Evolutionary conservation across 2,329 filamentous ascomycete species (phyloP), one percentile per base, ranked within the genome.

Genomic region (Phyllosticta ampelicida): DNA sequence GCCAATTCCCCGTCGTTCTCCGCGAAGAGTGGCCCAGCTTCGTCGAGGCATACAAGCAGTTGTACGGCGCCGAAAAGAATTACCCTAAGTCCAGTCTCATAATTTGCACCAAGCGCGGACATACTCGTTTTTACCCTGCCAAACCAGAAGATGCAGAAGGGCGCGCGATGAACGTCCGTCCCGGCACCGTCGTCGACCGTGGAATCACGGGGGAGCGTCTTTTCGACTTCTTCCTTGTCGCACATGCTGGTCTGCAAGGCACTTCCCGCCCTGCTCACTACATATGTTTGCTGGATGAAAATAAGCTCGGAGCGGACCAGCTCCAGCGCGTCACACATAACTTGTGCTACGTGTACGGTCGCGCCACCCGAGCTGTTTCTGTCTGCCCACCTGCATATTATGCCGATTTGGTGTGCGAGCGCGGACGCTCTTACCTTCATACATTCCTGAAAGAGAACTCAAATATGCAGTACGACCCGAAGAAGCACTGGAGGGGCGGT

Each of bases 351-450:
- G 73, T 89, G 0, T 95, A 86, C 65, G 88, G 87, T 13, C 82
- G 90, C 1, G 89, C 90, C 0, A 94, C 89, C 19, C 91, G 90
- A 71, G 86, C 89, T 0, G 89, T 96, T 49, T 89, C 86, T 65
- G 83, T 95, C 62, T 92, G 87, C 63, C 87, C 90, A 0, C 89
- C 90, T 0, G 90, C 89, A 0, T 95, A 95, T 75, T 95, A 95
- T 66, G 90, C 90, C 0, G 90, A 96, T 69, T 77, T 95, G 48
- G 81, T 91, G 1, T 94, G 89, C 67, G 87, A 88, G 61, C 80
- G 90, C 2, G 86, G 86, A 0, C 78, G 90, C 1, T 79, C 80
- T 30, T 91, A 94, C 66, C 76, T 91, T 4, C 56, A 59, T 10
- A 44, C 56, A 0, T 59, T 59, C 20, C n/a, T 59, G 8, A 59